A percentile compares a stretch with the other conserved stretches of the same genome.
phyloP scores from a whole-genome alignment of 345 rosid species.

The Limnanthes douglasii region DNA sequence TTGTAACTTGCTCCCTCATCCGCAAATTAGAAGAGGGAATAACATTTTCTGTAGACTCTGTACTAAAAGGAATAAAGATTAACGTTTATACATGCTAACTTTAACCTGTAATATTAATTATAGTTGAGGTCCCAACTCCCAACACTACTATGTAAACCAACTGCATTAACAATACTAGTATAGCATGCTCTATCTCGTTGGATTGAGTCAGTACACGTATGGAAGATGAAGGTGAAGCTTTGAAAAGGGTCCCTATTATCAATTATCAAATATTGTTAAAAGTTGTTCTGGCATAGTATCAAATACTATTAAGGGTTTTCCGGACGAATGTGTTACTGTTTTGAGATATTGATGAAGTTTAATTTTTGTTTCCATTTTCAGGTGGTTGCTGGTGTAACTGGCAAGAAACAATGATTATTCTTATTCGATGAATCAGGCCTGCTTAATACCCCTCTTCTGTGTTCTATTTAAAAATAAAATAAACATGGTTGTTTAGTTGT shows the following conservation, averaged over 20 bases:
- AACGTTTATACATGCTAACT: too few relatives aligned
- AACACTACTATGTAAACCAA: too few relatives aligned
- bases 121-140: too few relatives aligned
- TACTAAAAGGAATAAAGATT: too few relatives aligned
- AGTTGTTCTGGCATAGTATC: background rate
- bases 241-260: background rate
- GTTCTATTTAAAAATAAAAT: slow-evolving; percentile 19
- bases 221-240: slow-evolving; percentile 1
- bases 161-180: too few relatives aligned
- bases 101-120: too few relatives aligned
- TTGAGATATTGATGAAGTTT: too few relatives aligned
- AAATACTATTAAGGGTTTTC: background rate
- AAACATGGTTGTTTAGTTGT: slow-evolving; percentile 15
- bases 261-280: background rate
- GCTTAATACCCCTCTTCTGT: slow-evolving; percentile 5
- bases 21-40: background rate
- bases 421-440: slow-evolving; percentile 4
- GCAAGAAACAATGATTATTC: slow-evolving; percentile 39
- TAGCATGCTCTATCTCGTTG: too few relatives aligned
- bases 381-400: slow-evolving; percentile 81
- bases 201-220: too few relatives aligned
- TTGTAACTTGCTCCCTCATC: background rate
- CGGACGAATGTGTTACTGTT: too few relatives aligned
- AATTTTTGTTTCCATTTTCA: slow-evolving; percentile 13
- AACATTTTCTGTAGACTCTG: too few relatives aligned